Conservation (phyloP, 1,139 yeast species). For the Petasospora fabianii region DNA sequence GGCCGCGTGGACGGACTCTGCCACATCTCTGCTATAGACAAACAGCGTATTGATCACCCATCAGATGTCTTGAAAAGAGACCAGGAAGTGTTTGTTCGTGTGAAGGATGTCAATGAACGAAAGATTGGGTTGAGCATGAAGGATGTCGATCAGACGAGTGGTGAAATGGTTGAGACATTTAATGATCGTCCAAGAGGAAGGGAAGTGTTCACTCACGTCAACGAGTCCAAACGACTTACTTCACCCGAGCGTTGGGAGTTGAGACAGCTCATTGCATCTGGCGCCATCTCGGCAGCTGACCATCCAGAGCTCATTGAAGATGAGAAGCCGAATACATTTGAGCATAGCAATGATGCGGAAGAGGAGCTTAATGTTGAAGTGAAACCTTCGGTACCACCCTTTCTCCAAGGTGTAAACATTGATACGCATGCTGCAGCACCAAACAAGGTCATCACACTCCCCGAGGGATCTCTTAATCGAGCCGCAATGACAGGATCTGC, state of each 20-base stretch:
- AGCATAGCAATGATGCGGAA: conserved; percentile 32
- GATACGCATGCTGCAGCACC: conserved; percentile 45
- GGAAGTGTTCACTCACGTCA: conserved; percentile 19
- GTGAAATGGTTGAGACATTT: conserved; percentile 36
- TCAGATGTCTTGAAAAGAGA: conserved; percentile 52
- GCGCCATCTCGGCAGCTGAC: conserved; percentile 65
- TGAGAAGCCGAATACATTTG: conserved; percentile 23
- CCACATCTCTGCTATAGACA: conserved; percentile 68
- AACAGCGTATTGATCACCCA: conserved; percentile 51
- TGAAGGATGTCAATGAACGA: conserved; percentile 44
- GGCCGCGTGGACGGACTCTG: conserved; percentile 56
- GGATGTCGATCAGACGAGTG: conserved; percentile 70
- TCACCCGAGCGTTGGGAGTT: conserved; percentile 93
- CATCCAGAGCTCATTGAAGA: conserved; percentile 67
- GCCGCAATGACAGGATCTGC: conserved; percentile 78
- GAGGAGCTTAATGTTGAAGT: conserved; percentile 69
- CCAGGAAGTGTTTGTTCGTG: conserved; percentile 65
- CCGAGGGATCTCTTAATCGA: conserved; percentile 75
- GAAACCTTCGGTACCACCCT: conserved; percentile 65
- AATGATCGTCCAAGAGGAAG: conserved; percentile 26
- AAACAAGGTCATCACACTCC: conserved; percentile 57
- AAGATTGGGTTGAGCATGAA: conserved; percentile 67
- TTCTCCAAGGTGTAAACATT: conserved; percentile 49
- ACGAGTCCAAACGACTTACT: conserved; percentile 50
- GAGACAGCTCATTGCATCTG: conserved; percentile 76